A percentile compares a stretch with the other conserved stretches of the same genome.
phyloP scores from a whole-genome alignment of 2,329 filamentous ascomycete species.

The Byssothecium circinans region DNA sequence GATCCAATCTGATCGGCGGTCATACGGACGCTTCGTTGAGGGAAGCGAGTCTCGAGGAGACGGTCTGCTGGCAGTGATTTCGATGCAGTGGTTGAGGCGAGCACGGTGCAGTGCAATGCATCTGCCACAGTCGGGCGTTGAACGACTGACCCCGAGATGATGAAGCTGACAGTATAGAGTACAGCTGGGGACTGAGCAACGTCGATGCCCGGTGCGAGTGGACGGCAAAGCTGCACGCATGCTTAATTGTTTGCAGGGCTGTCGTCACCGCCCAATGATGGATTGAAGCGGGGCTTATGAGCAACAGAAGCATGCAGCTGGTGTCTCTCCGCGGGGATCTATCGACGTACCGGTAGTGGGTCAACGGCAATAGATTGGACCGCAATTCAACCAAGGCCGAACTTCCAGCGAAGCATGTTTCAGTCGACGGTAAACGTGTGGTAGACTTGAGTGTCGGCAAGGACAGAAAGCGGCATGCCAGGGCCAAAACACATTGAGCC shows the following conservation, averaged over 20 bases:
- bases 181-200: background rate
- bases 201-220: background rate
- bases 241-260: conserved; percentile 4
- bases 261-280: conserved; percentile 10
- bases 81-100: conserved; percentile 7
- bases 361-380: conserved; percentile 2
- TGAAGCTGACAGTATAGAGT: conserved; percentile 7
- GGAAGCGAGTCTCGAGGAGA: background rate
- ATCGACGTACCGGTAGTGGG: conserved; percentile 7
- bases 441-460: background rate
- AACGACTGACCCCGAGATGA: background rate
- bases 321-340: conserved; percentile 1
- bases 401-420: conserved; percentile 15
- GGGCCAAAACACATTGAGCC: background rate
- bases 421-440: conserved; percentile 6
- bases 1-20: too few relatives aligned
- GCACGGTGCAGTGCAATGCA: conserved; percentile 15
- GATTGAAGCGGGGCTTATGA: conserved; percentile 4
- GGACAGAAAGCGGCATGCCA: conserved; percentile 1
- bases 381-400: conserved; percentile 1
- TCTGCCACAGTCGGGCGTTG: background rate
- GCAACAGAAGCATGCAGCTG: conserved; percentile 4
- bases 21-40: too few relatives aligned
- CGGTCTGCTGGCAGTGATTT: background rate
- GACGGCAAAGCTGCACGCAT: background rate